Evolutionary conservation across 768 basidiomycete genomes (phyloP), one percentile per base, ranked within the genome.

Genomic region (Boletus fagicola): DNA sequence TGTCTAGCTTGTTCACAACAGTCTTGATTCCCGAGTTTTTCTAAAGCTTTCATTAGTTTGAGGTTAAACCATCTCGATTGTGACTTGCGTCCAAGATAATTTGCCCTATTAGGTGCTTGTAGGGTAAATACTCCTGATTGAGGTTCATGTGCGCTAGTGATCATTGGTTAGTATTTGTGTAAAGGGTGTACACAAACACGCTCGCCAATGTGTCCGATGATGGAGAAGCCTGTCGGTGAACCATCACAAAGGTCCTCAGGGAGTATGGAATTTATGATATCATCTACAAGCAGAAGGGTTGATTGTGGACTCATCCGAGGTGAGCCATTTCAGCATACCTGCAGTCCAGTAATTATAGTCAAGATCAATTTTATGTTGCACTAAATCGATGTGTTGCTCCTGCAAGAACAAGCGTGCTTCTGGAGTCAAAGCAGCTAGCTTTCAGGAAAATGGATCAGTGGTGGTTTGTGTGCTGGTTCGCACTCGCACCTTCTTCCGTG

Each of bases 1-100:
- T 84, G 62, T 95, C 84, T 36, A 97, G 75, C 73, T 98, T 99
- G 77, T 99, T 98, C 40, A 99, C 94, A 3, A 98, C 94, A 0
- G 96, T 98, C 64, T 80, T 81, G 40, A 96, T 77, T 24, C 75
- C 75, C 22, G 81, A 80, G 69, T 94, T 94, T 91, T 99, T 98
- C 94, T 97, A 61, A 10, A 43, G 16, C 4, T 15, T 31, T 11
- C 33, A 44, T 73, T 30, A 65, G 50, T 42, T 49, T 38, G 45
- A 53, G 36, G 38, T 52, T 38, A 16, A 9, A 35, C 1, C 2
- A 12, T 30, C 57, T 55, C 13, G 13, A 46, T 15, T 8, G 9
- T 6, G 26, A 74, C 90, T 62, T 64, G 92, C 96, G 72, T 98
- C 94, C 40, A 98, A 77, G 42, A 98, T 84, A 36, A 98, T 81